Conservation (phyloP, 2,329 filamentous ascomycete species). For the Ascochyta clinopodiicola region DNA sequence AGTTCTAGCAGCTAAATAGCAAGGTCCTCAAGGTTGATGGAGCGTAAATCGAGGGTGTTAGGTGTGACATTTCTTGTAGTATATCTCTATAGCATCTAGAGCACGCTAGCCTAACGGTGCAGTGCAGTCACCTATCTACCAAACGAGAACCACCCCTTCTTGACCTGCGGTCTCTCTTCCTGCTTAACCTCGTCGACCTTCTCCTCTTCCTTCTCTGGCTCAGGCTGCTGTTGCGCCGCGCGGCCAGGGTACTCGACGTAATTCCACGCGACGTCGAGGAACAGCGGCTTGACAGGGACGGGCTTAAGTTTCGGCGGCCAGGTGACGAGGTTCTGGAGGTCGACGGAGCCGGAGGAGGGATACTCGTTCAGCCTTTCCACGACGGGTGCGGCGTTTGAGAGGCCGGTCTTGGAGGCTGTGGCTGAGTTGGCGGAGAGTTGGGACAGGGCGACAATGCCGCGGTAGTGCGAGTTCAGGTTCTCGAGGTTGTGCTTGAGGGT, state of each 20-base stretch:
- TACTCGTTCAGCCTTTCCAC: conserved; percentile 80
- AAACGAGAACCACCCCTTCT: conserved; percentile 61
- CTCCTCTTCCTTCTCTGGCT: too few species aligned
- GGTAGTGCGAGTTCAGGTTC: conserved; percentile 78
- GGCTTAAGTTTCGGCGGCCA: conserved; percentile 85
- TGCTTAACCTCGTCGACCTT: too few species aligned
- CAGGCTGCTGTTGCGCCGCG: conserved; percentile 27
- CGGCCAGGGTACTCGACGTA: conserved; percentile 90
- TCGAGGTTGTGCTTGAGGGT: conserved; percentile 69
- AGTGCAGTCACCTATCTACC: conserved; percentile 45
- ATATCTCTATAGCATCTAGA: too few species aligned
- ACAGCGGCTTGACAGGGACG: conserved; percentile 91
- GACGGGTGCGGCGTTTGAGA: conserved; percentile 63
- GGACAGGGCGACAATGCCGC: conserved; percentile 83
- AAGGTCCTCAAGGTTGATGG: too few species aligned
- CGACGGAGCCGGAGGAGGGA: conserved; percentile 68
- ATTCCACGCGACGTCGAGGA: conserved; percentile 97
- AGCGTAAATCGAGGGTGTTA: too few species aligned
- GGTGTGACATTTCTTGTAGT: too few species aligned
- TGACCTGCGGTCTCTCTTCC: conserved; percentile 51
- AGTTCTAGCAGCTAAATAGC: too few species aligned
- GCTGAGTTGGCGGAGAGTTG: conserved; percentile 62
- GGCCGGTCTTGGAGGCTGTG: conserved; percentile 54
- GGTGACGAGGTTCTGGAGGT: conserved; percentile 80
- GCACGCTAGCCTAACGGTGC: too few species aligned